These are phyloP conservation scores for Backusella parvicylindrica DNA, from an alignment of 192 early-diverging fungal genomes.

Conservation along the genomic window DNA sequence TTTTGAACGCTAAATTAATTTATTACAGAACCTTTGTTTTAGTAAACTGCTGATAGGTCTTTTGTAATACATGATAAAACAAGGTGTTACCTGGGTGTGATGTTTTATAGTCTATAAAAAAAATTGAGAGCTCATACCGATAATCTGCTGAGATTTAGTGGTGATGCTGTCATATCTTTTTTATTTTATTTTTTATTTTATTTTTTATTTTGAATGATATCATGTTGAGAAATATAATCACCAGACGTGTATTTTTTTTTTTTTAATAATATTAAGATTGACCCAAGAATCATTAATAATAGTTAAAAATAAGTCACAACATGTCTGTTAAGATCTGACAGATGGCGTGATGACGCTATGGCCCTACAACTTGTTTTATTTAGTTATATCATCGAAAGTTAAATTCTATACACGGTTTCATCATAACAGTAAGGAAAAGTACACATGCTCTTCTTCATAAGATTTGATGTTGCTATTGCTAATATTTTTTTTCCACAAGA, in stretches of 20 bases:
- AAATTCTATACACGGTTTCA: too few species aligned
- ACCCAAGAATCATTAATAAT: neutral
- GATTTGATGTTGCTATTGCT: too few species aligned
- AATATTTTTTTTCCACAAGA: neutral
- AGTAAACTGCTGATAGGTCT: neutral
- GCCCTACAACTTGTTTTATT: too few species aligned
- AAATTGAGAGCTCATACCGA: too few species aligned
- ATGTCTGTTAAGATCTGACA: neutral
- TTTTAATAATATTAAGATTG: neutral
- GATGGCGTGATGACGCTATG: neutral
- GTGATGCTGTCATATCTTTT: neutral
- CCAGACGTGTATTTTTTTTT: neutral
- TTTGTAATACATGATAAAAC: neutral
- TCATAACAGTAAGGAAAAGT: too few species aligned
- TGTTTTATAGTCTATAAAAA: too few species aligned
- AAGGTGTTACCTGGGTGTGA: neutral
- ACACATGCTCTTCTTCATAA: too few species aligned
- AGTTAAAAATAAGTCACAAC: neutral
- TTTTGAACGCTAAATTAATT: neutral
- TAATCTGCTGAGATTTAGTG: neutral
- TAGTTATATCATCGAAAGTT: too few species aligned
- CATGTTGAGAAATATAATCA: too few species aligned
- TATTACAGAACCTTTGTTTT: too few species aligned
- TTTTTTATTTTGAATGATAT: neutral
- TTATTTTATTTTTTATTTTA: too few species aligned